These are phyloP conservation scores for Ganoderma lingzhi DNA, from an alignment of 1,284 basidiomycete genomes.

Conservation along the genomic window DNA sequence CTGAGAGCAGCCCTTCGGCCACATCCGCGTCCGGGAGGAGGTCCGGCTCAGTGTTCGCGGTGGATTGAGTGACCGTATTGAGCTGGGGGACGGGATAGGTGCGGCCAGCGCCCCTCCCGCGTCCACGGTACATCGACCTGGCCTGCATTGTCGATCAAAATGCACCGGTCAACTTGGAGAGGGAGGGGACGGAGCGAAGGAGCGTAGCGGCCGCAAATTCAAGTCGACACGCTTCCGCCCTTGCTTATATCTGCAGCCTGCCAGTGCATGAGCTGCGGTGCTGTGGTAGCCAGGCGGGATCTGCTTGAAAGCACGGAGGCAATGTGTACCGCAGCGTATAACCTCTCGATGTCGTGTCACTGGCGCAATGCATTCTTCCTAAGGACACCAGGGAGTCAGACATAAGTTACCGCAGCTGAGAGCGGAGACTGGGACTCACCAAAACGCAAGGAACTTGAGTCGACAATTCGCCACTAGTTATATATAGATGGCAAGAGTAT, in stretches of 20 bases:
- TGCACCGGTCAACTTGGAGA: too few relatives aligned
- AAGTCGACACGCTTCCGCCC: not conserved
- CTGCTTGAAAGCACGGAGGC: not conserved
- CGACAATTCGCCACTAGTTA: not conserved
- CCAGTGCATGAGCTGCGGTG: not conserved
- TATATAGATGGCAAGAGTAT: not conserved
- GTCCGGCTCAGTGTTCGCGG: conserved; percentile 20
- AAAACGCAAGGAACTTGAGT: not conserved
- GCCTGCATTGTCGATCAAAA: not conserved
- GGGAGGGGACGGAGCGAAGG: not conserved
- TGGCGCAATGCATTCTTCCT: not conserved
- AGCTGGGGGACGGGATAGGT: not conserved
- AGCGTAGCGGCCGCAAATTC: not conserved
- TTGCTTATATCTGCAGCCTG: not conserved
- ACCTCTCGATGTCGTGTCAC: not conserved
- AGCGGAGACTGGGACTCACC: not conserved
- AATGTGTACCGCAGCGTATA: not conserved
- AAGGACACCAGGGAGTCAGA: not conserved
- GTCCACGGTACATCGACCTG: not conserved
- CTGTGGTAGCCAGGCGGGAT: not conserved
- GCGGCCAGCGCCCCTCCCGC: conserved; percentile 3
- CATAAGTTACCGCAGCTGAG: conserved; percentile 5
- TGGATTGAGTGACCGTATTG: conserved; percentile 14
- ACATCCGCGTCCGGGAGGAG: conserved; percentile 19
- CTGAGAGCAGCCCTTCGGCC: conserved; percentile 15